Conservation (phyloP, 2,329 filamentous ascomycete species). For the Cladosporium austrohemisphaericum region DNA sequence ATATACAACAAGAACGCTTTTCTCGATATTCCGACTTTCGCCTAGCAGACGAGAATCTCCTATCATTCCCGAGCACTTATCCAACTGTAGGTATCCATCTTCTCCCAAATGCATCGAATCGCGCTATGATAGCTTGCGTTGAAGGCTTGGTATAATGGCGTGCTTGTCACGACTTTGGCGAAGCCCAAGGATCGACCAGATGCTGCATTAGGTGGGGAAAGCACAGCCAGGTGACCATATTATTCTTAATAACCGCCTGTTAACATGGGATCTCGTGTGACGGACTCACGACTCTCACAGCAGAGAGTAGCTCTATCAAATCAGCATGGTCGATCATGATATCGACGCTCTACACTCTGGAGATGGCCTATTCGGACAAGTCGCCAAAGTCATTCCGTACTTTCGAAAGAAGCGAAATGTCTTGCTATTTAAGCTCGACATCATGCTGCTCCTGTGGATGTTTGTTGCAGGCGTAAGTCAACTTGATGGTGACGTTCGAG, state of each 20-base stretch:
- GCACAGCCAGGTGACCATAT: neutral
- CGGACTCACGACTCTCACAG: neutral
- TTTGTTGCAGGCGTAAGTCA: conserved; percentile 2
- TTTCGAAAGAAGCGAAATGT: neutral
- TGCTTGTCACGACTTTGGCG: conserved; percentile 3
- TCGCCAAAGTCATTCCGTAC: neutral
- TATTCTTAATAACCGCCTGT: neutral
- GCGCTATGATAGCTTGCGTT: too few relatives aligned
- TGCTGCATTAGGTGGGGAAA: neutral
- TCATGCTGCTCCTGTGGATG: conserved; percentile 6
- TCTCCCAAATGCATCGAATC: neutral
- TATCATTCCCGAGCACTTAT: too few relatives aligned
- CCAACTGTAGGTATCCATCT: too few relatives aligned
- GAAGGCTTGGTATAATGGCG: neutral
- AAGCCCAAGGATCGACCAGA: neutral
- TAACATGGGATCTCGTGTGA: too few relatives aligned
- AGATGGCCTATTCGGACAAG: neutral
- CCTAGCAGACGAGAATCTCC: too few relatives aligned
- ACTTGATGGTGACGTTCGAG: too few relatives aligned
- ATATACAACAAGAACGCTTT: too few relatives aligned
- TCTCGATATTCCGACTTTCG: too few relatives aligned
- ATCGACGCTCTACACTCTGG: neutral
- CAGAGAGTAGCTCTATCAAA: neutral
- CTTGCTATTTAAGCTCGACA: conserved; percentile 5
- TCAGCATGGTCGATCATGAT: neutral